phyloP scores from a whole-genome alignment of 768 basidiomycete species.

The Kwoniella bestiolae region DNA sequence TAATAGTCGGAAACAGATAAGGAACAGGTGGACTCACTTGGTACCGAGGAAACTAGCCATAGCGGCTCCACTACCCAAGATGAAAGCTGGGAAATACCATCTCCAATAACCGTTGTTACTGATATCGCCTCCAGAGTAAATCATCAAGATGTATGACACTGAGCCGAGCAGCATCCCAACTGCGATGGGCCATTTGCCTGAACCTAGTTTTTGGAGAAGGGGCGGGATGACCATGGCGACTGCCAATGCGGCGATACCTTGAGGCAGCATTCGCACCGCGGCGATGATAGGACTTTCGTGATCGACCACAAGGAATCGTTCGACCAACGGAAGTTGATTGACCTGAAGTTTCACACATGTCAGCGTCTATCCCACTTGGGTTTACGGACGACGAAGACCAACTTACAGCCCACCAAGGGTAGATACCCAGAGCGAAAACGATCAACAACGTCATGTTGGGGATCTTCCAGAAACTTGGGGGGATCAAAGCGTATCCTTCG shows the following conservation, averaged over 20 bases:
- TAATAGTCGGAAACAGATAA: neutral
- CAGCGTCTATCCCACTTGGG: no score
- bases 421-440: constrained; percentile 47
- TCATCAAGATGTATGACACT: constrained; percentile 63
- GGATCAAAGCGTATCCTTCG: constrained; percentile 47
- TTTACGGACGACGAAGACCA: neutral
- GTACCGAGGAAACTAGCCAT: constrained; percentile 39
- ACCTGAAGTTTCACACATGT: neutral
- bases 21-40: constrained; percentile 20
- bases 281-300: constrained; percentile 46
- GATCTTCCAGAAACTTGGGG: constrained; percentile 50
- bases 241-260: constrained; percentile 40
- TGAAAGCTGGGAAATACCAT: constrained; percentile 38
- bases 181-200: constrained; percentile 31
- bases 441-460: constrained; percentile 53
- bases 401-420: constrained; percentile 48
- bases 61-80: constrained; percentile 39
- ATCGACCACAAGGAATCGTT: constrained; percentile 31
- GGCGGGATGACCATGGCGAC: constrained; percentile 33
- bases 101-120: constrained; percentile 38
- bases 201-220: constrained; percentile 28
- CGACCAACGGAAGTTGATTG: constrained; percentile 40
- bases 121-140: constrained; percentile 22
- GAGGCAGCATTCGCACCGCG: constrained; percentile 45
- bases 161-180: constrained; percentile 67